Evolutionary conservation across 1,284 basidiomycete species (phyloP), one percentile per base, ranked within the genome.

Genomic region (Ceratobasidium sp.): DNA sequence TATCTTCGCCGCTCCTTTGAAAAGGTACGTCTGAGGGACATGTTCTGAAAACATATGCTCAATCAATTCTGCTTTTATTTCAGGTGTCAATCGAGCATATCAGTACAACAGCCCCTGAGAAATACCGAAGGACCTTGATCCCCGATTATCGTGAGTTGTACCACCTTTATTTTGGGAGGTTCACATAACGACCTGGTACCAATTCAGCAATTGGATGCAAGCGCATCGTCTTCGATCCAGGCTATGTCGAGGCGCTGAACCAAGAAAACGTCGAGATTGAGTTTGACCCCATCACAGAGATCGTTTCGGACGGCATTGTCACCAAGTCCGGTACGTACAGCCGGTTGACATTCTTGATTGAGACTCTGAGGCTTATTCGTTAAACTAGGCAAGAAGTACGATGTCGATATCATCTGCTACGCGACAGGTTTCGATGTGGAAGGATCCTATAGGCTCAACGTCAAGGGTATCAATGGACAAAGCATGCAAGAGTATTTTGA

Each of bases 221-320:
- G 32, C 69, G 87, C 32, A 82, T 88, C 12, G 84, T 88, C 32
- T 79, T 85, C 59, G 85, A 89, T 76, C 84, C 85, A 16, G 83
- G 81, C 9, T 88, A 87, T 75, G 80, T 88, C 28, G 78, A 83
- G 36, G 80, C 82, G 30, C 79, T 90, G 48, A 79, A 85, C 71
- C 80, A 81, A 62, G 82, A 85, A 3, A 89, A 89, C 76, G 85
- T 89, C 30, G 79, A 79, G 30, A 75, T 89, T 39, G 78, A 78
- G 23, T 86, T 84, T 81, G 82, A 83, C 34, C 77, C 77, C 8
- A 86, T 87, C 76, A 80, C 82, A 23, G 76, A 77, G 36, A 76
- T 72, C 21, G 43, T 34, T 14, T 16, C 30, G 18, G 46, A 28
- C 3, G 57, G 59, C 4, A 72, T 69, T 28, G 34, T 45, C 4